phyloP scores from a whole-genome alignment of 345 rosid species.

The Hirschfeldia incana region DNA sequence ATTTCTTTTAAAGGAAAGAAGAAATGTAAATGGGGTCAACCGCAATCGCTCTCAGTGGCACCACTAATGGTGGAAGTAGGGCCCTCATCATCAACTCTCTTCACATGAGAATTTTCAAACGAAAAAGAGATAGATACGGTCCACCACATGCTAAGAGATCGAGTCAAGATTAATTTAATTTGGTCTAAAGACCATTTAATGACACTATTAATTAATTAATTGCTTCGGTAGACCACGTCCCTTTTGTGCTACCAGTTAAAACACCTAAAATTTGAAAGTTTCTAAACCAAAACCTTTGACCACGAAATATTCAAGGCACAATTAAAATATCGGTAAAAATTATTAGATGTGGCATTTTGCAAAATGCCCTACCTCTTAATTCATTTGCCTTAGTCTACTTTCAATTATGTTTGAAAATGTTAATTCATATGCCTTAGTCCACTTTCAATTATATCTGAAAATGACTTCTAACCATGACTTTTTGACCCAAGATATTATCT shows the following conservation, averaged over 20 bases:
- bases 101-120: slow-evolving; percentile 47
- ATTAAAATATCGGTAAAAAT: background rate
- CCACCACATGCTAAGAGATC: slow-evolving; percentile 24
- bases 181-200: slow-evolving; percentile 24
- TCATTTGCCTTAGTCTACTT: slow-evolving; percentile 9
- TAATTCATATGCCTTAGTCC: background rate
- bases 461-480: background rate
- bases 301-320: background rate
- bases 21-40: slow-evolving; percentile 34
- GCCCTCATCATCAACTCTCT: slow-evolving; percentile 28
- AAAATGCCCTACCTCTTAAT: slow-evolving; percentile 14
- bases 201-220: background rate
- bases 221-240: slow-evolving; percentile 17
- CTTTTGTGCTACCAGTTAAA: slow-evolving; percentile 13
- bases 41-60: slow-evolving; percentile 28
- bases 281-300: slow-evolving; percentile 30
- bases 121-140: slow-evolving; percentile 34
- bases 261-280: slow-evolving; percentile 10
- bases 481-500: background rate
- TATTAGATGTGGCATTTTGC: slow-evolving; percentile 14
- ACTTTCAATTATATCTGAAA: slow-evolving; percentile 13
- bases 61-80: slow-evolving; percentile 33
- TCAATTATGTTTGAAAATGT: slow-evolving; percentile 4
- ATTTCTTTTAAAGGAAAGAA: background rate
- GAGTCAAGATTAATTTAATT: slow-evolving; percentile 39